Percentiles rank a stretch among this genome's conserved stretches.
Evolutionary conservation across 805 yeast species (phyloP).

Genomic region (Cyberlindnera mississippiensis): DNA sequence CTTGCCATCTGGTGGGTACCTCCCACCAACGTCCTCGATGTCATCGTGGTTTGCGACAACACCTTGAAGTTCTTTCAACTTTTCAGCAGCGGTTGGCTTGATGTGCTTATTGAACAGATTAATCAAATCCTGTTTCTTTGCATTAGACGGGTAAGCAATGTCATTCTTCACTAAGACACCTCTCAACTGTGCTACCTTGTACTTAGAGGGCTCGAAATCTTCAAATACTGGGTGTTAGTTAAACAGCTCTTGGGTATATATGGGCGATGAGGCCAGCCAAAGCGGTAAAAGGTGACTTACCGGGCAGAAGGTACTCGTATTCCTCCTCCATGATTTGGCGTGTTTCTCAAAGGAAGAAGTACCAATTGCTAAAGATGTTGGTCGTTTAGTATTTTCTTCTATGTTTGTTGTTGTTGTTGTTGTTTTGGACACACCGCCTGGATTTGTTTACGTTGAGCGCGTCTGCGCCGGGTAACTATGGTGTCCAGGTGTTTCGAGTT

Average conservation of each 20-base stretch:
- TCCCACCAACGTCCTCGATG: slow-evolving; percentile 36
- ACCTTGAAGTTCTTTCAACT: slow-evolving; percentile 32
- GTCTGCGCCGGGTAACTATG: slow-evolving; percentile 6
- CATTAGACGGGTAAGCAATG: slow-evolving; percentile 55
- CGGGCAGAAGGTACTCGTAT: slow-evolving; percentile 36
- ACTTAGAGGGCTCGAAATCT: slow-evolving; percentile 64
- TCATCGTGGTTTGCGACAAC: slow-evolving; percentile 34
- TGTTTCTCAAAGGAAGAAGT: not conserved
- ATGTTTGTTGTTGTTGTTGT: no score
- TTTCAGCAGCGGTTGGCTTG: slow-evolving; percentile 41
- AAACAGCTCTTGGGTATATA: not conserved
- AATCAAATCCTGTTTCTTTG: slow-evolving; percentile 66
- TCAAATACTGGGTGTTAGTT: slow-evolving; percentile 2
- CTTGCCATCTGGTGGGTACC: not conserved
- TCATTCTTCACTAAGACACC: slow-evolving; percentile 58
- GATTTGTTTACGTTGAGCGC: slow-evolving; percentile 2
- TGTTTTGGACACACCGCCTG: slow-evolving; percentile 1
- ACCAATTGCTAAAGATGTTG: no score
- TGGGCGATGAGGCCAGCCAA: not conserved
- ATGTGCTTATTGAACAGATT: slow-evolving; percentile 54
- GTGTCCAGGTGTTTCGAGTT: slow-evolving; percentile 3
- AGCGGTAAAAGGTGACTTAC: slow-evolving; percentile 20
- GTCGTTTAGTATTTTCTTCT: no score
- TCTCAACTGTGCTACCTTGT: slow-evolving; percentile 69
- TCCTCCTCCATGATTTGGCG: slow-evolving; percentile 31